Evolutionary conservation across 2,329 filamentous ascomycete genomes (phyloP), one percentile per base, ranked within the genome.

Genomic region (Annulohypoxylon truncatum): DNA sequence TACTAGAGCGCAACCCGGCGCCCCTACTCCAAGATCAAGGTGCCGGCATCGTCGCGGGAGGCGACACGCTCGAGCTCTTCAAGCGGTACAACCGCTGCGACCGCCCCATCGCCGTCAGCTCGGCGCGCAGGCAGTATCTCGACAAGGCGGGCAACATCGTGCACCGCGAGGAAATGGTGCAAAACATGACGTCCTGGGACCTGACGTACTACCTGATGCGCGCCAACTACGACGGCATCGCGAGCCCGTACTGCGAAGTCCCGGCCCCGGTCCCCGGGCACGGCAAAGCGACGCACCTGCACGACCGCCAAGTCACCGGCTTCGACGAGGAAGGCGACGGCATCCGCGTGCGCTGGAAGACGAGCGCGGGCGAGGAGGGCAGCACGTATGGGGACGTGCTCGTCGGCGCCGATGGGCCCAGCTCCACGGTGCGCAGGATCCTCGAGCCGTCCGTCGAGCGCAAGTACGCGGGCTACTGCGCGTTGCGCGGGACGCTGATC

Each of bases 151-250:
- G 78, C 44, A 71, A 75, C 3, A 61, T 79, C 7, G 74, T 77
- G 13, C 77, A 80, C 63, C 70, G 64, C 8, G 73, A 75, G 22
- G 74, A 78, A 18, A 75, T 76, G 62, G 65, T 71, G 29, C 82
- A 83, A 70, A 75, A 76, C 60, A 84, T 84, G 82, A 83, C 80
- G 2, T 82, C 80, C 18, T 84, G 82, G 82, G 82, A 83, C 58
- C 59, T 83, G 33, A 73, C 81, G 7, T 84, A 83, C 66, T 75
- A 81, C 53, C 64, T 83, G 5, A 75, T 83, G 65, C 76, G 82
- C 28, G 81, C 81, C 61, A 80, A 82, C 55, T 82, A 81, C 52
- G 82, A 84, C 61, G 79, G 79, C 1, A 52, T 74, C 9, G 52
- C 72, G 31, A 78, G 73, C 51, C 20, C 71, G 0, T 79, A 80